These are phyloP conservation scores for Geotrichum klebahnii DNA, from an alignment of 1,139 yeast species.

Conservation along the genomic window DNA sequence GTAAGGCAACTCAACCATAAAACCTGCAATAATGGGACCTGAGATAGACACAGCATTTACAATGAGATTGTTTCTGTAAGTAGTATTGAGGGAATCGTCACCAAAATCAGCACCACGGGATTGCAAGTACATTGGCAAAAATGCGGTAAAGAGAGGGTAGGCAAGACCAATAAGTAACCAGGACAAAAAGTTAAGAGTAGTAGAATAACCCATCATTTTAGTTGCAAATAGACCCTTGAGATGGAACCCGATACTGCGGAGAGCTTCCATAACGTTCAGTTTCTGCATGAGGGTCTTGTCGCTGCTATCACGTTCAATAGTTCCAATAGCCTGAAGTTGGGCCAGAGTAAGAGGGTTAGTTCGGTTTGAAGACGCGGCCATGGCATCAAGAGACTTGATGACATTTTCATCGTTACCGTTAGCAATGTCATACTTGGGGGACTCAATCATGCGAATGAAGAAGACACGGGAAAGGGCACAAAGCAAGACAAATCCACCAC, in stretches of 20 bases:
- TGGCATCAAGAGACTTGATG: slow-evolving; percentile 27
- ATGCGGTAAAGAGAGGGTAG: slow-evolving; percentile 51
- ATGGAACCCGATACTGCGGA: slow-evolving; percentile 17
- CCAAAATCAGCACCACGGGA: slow-evolving; percentile 46
- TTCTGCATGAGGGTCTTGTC: slow-evolving; percentile 18
- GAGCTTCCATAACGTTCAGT: slow-evolving; percentile 7
- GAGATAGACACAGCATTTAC: slow-evolving; percentile 50
- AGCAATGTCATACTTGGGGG: slow-evolving; percentile 55
- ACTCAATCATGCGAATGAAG: slow-evolving; percentile 49
- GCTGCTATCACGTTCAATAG: slow-evolving; percentile 16
- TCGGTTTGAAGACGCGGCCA: slow-evolving; percentile 30
- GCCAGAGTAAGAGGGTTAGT: slow-evolving; percentile 38
- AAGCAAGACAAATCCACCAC: slow-evolving; percentile 51
- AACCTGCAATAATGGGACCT: slow-evolving; percentile 57
- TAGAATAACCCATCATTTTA: slow-evolving; percentile 43
- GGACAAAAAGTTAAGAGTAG: slow-evolving; percentile 43
- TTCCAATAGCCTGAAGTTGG: slow-evolving; percentile 46
- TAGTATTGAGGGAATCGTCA: slow-evolving; percentile 41
- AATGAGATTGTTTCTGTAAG: slow-evolving; percentile 52
- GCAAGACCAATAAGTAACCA: slow-evolving; percentile 53
- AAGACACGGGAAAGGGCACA: slow-evolving; percentile 49
- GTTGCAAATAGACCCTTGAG: slow-evolving; percentile 41
- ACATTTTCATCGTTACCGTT: slow-evolving; percentile 53
- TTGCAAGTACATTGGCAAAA: slow-evolving; percentile 48
- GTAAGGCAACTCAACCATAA: slow-evolving; percentile 41